phyloP scores from a whole-genome alignment of 768 basidiomycete species.

The Lentinus brumalis region DNA sequence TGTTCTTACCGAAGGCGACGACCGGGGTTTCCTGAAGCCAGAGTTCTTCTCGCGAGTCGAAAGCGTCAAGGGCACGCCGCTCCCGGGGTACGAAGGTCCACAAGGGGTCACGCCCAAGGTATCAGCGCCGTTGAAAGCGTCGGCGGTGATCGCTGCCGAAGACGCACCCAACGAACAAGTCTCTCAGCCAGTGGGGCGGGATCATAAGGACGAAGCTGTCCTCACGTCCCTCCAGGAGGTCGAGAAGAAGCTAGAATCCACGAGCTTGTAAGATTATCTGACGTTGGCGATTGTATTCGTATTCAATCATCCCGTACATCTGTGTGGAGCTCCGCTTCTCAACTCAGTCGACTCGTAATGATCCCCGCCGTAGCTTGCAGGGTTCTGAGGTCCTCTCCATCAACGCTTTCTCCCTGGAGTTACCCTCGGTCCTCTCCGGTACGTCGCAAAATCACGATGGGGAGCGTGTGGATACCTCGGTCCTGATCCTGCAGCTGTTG shows the following conservation, averaged over 20 bases:
- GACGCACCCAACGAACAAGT: neutral
- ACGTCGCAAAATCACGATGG: too few species aligned
- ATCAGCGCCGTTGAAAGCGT: neutral
- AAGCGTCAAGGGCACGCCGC: conserved; percentile 37
- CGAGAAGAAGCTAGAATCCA: conserved; percentile 4
- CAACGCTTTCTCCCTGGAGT: too few species aligned
- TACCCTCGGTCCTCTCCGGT: too few species aligned
- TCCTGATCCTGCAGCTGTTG: too few species aligned
- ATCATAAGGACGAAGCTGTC: conserved; percentile 2
- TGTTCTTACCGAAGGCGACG: conserved; percentile 80
- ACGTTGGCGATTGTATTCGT: neutral
- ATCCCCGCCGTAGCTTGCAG: too few species aligned
- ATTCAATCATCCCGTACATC: neutral
- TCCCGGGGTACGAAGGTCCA: conserved; percentile 29
- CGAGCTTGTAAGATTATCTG: conserved; percentile 1
- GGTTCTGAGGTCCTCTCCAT: too few species aligned
- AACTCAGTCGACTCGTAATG: too few species aligned
- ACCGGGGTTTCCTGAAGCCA: conserved; percentile 57
- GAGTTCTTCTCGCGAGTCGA: conserved; percentile 75
- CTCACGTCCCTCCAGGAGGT: conserved; percentile 3
- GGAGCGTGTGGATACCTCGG: too few species aligned
- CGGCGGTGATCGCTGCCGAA: neutral
- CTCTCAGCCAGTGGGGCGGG: conserved; percentile 2
- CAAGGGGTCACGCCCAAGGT: neutral
- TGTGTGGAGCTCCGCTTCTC: too few species aligned